These are phyloP conservation scores for Aristolochia californica DNA, from an alignment of 164 flowering plant genomes.

Conservation along the genomic window DNA sequence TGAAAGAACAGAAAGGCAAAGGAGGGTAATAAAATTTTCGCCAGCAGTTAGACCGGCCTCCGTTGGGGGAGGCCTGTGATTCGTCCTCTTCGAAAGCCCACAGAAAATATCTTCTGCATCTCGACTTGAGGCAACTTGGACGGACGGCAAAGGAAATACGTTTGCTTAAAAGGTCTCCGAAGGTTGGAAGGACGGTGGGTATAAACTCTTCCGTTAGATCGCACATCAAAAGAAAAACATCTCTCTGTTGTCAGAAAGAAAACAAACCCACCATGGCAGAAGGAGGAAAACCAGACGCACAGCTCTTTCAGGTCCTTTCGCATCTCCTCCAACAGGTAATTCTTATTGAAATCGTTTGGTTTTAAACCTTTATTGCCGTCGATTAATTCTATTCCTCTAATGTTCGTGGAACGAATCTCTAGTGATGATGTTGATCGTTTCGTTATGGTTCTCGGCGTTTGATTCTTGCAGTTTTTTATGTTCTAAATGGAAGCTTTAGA, in stretches of 20 bases:
- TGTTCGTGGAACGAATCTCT: too few relatives aligned
- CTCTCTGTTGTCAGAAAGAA: not conserved
- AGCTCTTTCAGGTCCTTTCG: conserved; percentile 60
- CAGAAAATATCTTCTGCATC: too few relatives aligned
- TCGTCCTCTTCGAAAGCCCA: too few relatives aligned
- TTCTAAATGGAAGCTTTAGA: too few relatives aligned
- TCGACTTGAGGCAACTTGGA: not conserved
- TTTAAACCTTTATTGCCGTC: not conserved
- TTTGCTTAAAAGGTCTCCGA: not conserved
- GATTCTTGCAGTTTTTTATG: too few relatives aligned
- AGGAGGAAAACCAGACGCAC: conserved; percentile 39
- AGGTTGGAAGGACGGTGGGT: not conserved
- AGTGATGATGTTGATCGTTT: too few relatives aligned
- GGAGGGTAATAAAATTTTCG: too few relatives aligned
- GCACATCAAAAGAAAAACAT: not conserved
- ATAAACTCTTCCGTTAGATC: too few relatives aligned
- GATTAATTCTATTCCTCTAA: too few relatives aligned
- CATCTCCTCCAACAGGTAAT: conserved; percentile 56
- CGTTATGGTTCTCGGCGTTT: too few relatives aligned
- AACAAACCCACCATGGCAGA: conserved; percentile 12
- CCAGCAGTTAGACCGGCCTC: not conserved
- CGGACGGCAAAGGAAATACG: not conserved
- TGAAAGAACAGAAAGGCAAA: too few relatives aligned
- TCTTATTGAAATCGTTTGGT: not conserved
- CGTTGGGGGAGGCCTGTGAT: not conserved